Evolutionary conservation across 2,329 filamentous ascomycete species (phyloP).

Genomic region (Fusarium odoratissimum): DNA sequence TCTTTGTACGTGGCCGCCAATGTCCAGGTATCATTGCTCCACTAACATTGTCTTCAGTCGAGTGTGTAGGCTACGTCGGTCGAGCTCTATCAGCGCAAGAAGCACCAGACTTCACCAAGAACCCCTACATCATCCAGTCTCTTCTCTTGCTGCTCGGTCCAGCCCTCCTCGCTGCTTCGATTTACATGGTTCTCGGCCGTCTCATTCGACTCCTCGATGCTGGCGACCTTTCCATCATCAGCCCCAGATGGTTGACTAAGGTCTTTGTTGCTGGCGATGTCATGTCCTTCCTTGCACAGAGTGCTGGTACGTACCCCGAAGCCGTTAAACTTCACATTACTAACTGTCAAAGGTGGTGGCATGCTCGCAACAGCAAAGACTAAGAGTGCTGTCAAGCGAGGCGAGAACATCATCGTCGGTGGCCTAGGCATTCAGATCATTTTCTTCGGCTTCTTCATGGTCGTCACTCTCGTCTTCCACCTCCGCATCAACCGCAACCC

Average conservation of each 20-base stretch:
- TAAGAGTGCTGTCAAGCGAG: conserved; percentile 47
- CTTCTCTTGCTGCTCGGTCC: conserved; percentile 54
- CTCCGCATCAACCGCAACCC: conserved; percentile 40
- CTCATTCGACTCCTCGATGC: conserved; percentile 54
- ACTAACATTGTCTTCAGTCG: conserved; percentile 35
- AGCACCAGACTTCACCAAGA: conserved; percentile 51
- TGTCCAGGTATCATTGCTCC: too few species aligned
- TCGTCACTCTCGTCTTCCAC: conserved; percentile 61
- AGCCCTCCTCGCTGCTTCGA: conserved; percentile 57
- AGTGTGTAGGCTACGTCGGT: conserved; percentile 57
- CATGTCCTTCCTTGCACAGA: conserved; percentile 55
- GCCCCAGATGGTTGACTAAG: conserved; percentile 59
- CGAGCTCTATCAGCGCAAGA: conserved; percentile 58
- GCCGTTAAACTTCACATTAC: neutral
- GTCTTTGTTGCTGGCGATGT: conserved; percentile 64
- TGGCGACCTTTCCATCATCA: conserved; percentile 55
- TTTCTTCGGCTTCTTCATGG: conserved; percentile 65
- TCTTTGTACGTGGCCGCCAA: conserved; percentile 53
- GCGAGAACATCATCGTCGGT: conserved; percentile 61
- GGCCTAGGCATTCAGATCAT: conserved; percentile 67
- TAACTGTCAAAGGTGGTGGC: conserved; percentile 36
- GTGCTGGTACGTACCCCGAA: conserved; percentile 35
- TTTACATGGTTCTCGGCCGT: conserved; percentile 61
- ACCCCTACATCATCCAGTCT: conserved; percentile 55
- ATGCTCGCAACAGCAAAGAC: conserved; percentile 43